These are phyloP conservation scores for Aspergillus nidulans DNA, from an alignment of 495 filamentous ascomycete genomes.

Conservation along the genomic window DNA sequence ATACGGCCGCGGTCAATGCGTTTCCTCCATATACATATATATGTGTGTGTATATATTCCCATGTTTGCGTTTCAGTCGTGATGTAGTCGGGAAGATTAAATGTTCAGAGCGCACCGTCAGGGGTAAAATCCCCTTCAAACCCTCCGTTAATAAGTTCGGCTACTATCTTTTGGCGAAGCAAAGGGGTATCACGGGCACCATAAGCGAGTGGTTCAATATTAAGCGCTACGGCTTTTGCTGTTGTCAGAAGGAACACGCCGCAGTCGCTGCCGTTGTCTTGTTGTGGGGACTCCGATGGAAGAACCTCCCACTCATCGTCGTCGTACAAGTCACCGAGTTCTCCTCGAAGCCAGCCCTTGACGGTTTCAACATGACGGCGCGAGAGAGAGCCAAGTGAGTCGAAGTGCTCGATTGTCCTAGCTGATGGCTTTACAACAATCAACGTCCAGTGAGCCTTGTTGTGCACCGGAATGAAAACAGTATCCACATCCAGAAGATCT, in stretches of 20 bases:
- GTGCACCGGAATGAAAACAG: conserved; percentile 59
- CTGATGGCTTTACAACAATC: conserved; percentile 61
- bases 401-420: conserved; percentile 65
- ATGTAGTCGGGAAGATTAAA: too few relatives aligned
- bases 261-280: conserved; percentile 77
- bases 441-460: conserved; percentile 55
- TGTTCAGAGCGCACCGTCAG: conserved; percentile 7
- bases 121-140: conserved; percentile 46
- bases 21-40: too few relatives aligned
- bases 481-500: conserved; percentile 51
- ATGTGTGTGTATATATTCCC: too few relatives aligned
- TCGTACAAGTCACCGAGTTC: conserved; percentile 55
- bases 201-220: conserved; percentile 61
- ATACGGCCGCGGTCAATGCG: too few relatives aligned
- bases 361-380: conserved; percentile 27
- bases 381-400: conserved; percentile 59
- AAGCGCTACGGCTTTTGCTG: conserved; percentile 63
- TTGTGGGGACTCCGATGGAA: conserved; percentile 41
- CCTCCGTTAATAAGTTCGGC: conserved; percentile 66
- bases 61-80: too few relatives aligned
- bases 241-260: conserved; percentile 74
- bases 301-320: conserved; percentile 58
- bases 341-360: conserved; percentile 53
- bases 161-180: conserved; percentile 60
- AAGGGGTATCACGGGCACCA: conserved; percentile 48